Evolutionary conservation across 225 moss, liverwort and hornwort species (phyloP).

Genomic region (Takakia lepidozioides): DNA sequence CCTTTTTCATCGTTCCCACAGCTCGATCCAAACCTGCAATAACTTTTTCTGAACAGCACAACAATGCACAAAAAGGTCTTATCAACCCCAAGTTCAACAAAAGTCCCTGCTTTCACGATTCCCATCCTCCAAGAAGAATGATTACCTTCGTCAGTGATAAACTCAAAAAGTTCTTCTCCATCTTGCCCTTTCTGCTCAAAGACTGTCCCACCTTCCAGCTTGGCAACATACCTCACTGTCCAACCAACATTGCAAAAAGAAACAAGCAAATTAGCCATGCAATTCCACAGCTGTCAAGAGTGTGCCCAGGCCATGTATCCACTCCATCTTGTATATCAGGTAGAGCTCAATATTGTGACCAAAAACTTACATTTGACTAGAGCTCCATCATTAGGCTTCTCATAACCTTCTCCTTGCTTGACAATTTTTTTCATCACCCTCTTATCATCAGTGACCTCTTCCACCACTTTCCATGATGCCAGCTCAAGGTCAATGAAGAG

Average conservation of each 20-base stretch:
- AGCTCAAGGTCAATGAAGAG: constrained; percentile 77
- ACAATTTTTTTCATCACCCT: constrained; percentile 80
- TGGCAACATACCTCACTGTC: constrained; percentile 80
- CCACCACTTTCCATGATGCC: constrained; percentile 85
- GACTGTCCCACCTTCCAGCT: constrained; percentile 56
- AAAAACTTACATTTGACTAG: constrained; percentile 50
- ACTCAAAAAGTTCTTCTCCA: constrained; percentile 65
- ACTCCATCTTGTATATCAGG: too few species aligned
- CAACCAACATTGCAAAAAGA: neutral
- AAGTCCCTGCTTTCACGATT: too few species aligned
- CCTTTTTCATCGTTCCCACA: constrained; percentile 82
- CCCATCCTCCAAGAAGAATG: too few species aligned
- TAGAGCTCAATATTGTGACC: too few species aligned
- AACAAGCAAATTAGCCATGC: neutral
- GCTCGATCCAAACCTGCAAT: constrained; percentile 71
- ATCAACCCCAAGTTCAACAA: too few species aligned
- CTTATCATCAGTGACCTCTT: constrained; percentile 69
- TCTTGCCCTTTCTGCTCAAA: constrained; percentile 76
- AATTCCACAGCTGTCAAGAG: neutral
- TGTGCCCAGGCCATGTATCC: too few species aligned
- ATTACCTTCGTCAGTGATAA: constrained; percentile 90
- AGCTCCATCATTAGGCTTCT: constrained; percentile 86
- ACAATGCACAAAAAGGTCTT: neutral
- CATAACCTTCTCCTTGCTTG: constrained; percentile 66
- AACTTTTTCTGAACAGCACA: constrained; percentile 50